phyloP scores from a whole-genome alignment of 768 basidiomycete species.

The Chalciporus chontae region DNA sequence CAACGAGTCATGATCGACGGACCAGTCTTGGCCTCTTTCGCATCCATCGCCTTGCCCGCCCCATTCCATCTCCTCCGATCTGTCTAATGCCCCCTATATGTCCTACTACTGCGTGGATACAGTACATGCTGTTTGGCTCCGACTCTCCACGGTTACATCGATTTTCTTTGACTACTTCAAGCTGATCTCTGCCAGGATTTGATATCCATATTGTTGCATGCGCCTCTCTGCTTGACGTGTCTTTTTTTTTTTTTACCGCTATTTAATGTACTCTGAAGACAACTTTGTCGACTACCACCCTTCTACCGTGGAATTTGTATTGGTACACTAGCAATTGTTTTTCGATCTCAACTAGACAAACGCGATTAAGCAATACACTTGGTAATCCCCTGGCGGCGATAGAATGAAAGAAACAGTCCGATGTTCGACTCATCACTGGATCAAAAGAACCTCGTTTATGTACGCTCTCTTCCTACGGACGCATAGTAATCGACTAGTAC shows the following conservation, averaged over 20 bases:
- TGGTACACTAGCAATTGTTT: conserved; percentile 7
- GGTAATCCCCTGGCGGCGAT: background rate
- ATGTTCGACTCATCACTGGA: background rate
- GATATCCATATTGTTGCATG: conserved; percentile 1
- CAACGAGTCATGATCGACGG: conserved; percentile 37
- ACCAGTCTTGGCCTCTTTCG: too few relatives aligned
- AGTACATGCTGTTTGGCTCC: background rate
- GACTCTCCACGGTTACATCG: conserved; percentile 3
- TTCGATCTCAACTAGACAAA: background rate
- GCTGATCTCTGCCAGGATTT: background rate
- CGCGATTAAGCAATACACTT: conserved; percentile 4
- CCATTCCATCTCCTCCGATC: too few relatives aligned
- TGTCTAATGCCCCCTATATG: background rate
- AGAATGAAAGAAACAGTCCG: background rate
- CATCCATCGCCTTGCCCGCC: too few relatives aligned
- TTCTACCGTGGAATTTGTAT: conserved; percentile 17
- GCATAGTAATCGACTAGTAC: background rate
- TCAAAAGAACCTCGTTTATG: background rate
- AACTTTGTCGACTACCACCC: background rate
- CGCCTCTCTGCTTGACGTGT: background rate
- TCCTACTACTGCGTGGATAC: conserved; percentile 12
- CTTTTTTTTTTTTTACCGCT: conserved; percentile 7
- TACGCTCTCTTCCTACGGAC: too few relatives aligned
- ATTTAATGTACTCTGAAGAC: conserved; percentile 17
- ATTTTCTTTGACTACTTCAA: background rate